Conservation (phyloP, 306 rosid species). For the Vicia faba region DNA sequence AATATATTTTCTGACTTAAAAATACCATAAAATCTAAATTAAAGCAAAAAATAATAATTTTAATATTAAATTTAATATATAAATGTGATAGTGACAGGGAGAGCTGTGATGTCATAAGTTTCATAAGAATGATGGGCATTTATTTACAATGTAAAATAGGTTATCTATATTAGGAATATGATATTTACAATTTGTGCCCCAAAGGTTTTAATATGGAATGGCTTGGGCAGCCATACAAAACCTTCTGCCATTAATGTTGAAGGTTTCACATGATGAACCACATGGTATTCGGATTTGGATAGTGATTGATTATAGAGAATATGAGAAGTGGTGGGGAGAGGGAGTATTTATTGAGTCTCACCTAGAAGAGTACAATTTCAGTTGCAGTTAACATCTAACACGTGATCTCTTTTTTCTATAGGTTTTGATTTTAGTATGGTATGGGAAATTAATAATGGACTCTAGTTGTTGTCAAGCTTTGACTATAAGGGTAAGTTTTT, state of each 20-base stretch:
- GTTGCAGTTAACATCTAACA: slow-evolving; percentile 44
- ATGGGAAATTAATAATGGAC: slow-evolving; percentile 54
- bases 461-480: slow-evolving; percentile 40
- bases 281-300: slow-evolving; percentile 47
- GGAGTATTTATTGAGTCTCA: slow-evolving; percentile 56
- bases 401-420: slow-evolving; percentile 48
- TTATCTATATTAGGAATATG: slow-evolving; percentile 42
- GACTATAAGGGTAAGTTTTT: slow-evolving; percentile 46
- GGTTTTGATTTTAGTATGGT: slow-evolving; percentile 47
- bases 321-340: slow-evolving; percentile 11
- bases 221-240: slow-evolving; percentile 52
- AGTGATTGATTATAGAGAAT: slow-evolving; percentile 46
- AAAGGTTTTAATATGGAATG: slow-evolving; percentile 34
- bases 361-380: slow-evolving; percentile 41
- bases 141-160: slow-evolving; percentile 24
- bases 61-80: not conserved
- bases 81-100: slow-evolving; percentile 34
- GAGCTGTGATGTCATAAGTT: slow-evolving; percentile 27
- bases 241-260: slow-evolving; percentile 46
- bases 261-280: slow-evolving; percentile 54
- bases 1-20: slow-evolving; percentile 31
- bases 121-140: slow-evolving; percentile 33
- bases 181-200: slow-evolving; percentile 39
- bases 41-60: not conserved
- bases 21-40: slow-evolving; percentile 17